Evolutionary conservation across 768 basidiomycete genomes (phyloP).

Genomic region (Lentinula edodes): DNA sequence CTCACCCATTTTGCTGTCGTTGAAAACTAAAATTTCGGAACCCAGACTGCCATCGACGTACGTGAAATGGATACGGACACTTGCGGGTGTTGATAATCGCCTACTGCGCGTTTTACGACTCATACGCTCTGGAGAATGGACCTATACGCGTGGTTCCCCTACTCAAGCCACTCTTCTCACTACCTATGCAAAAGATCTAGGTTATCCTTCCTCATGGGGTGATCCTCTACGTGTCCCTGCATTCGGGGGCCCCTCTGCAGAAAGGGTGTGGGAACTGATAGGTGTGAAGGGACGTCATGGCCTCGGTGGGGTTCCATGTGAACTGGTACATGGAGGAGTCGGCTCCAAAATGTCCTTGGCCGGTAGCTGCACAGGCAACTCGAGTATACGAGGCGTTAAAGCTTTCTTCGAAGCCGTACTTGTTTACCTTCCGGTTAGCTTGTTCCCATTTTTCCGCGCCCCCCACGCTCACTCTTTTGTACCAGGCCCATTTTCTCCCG

Average conservation of each 20-base stretch:
- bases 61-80: conserved; percentile 70
- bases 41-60: conserved; percentile 57
- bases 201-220: conserved; percentile 58
- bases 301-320: conserved; percentile 72
- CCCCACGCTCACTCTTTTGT: not conserved
- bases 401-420: conserved; percentile 60
- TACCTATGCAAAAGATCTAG: conserved; percentile 47
- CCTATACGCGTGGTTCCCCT: conserved; percentile 43
- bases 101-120: conserved; percentile 49
- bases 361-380: conserved; percentile 57
- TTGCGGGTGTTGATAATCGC: conserved; percentile 63
- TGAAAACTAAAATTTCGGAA: not conserved
- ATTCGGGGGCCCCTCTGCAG: conserved; percentile 50
- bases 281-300: conserved; percentile 46
- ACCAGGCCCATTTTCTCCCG: conserved; percentile 69
- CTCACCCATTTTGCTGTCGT: not conserved
- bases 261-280: conserved; percentile 48
- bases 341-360: conserved; percentile 40
- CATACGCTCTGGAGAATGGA: conserved; percentile 53
- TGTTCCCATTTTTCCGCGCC: not conserved
- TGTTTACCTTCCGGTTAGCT: conserved; percentile 68
- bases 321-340: conserved; percentile 62
- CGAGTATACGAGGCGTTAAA: conserved; percentile 41
- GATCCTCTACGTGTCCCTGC: conserved; percentile 56
- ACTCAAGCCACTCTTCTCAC: conserved; percentile 34